Conservation (phyloP, 2,329 filamentous ascomycete genomes). For the Dothistroma pini region DNA sequence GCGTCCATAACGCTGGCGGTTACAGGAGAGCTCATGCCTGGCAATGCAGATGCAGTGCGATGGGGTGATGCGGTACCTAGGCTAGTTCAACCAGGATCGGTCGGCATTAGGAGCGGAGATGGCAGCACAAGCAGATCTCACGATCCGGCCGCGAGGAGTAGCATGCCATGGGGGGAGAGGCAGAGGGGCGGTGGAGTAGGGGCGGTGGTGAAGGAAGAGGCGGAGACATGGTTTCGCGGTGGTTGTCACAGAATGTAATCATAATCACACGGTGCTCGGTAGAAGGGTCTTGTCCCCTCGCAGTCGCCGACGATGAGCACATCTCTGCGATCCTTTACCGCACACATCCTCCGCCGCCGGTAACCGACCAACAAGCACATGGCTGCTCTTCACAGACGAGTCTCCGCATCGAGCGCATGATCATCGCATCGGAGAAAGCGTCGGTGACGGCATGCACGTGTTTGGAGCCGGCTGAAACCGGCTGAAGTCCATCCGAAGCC, state of each 20-base stretch:
- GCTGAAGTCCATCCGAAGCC: background rate
- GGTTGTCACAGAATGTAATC: background rate
- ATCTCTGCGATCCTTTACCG: background rate
- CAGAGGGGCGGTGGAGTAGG: background rate
- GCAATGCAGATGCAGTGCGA: background rate
- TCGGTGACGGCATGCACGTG: background rate
- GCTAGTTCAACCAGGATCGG: background rate
- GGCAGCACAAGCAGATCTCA: background rate
- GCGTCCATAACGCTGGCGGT: background rate
- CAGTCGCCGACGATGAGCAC: background rate
- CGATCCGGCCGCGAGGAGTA: background rate
- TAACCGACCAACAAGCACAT: background rate
- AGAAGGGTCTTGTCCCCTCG: background rate
- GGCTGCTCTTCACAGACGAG: background rate
- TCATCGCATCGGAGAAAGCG: background rate
- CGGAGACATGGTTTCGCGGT: background rate
- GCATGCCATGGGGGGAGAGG: background rate
- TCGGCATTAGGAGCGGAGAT: background rate
- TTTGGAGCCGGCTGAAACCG: background rate
- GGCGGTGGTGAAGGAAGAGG: background rate
- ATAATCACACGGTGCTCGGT: background rate
- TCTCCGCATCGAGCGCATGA: background rate
- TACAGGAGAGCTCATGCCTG: conserved; percentile 4
- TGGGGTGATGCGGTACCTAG: background rate
- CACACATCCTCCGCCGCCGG: background rate